phyloP scores from a whole-genome alignment of 192 early-diverging fungal genomes.

The Lunasporangiospora selenospora region DNA sequence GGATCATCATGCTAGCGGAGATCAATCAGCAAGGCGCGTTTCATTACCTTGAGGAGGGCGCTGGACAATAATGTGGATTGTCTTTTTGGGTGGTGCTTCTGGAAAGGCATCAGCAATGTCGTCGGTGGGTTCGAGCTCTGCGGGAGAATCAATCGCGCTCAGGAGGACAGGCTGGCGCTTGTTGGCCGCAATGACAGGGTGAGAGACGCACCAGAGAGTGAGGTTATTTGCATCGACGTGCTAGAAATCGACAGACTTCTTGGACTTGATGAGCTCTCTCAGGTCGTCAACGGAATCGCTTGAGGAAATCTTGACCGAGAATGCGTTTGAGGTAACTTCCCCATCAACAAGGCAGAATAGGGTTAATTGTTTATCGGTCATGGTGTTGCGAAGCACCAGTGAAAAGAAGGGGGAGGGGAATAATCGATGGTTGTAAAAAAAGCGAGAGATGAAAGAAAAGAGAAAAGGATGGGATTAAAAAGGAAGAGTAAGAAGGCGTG shows the following conservation, averaged over 20 bases:
- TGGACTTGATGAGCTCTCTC: conserved; percentile 3
- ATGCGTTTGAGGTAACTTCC: no score
- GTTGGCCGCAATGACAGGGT: not conserved
- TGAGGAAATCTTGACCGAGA: no score
- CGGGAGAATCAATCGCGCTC: no score
- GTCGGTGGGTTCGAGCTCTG: not conserved
- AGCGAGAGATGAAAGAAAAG: conserved; percentile 3
- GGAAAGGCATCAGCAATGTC: not conserved
- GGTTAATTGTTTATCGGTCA: no score
- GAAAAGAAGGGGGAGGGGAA: not conserved
- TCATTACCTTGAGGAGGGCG: conserved; percentile 9
- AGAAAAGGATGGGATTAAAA: no score
- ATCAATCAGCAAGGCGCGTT: not conserved
- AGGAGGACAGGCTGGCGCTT: no score
- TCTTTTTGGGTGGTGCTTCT: not conserved
- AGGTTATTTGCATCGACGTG: not conserved
- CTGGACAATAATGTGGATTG: conserved; percentile 15
- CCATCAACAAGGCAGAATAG: no score
- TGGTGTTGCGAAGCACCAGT: no score
- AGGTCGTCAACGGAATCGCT: no score
- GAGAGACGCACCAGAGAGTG: not conserved
- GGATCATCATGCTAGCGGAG: no score
- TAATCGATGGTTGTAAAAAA: not conserved
- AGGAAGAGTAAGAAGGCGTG: no score
- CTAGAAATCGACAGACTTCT: not conserved